Evolutionary conservation across 805 yeast genomes (phyloP).

Genomic region (Kluyveromyces wickerhamii): DNA sequence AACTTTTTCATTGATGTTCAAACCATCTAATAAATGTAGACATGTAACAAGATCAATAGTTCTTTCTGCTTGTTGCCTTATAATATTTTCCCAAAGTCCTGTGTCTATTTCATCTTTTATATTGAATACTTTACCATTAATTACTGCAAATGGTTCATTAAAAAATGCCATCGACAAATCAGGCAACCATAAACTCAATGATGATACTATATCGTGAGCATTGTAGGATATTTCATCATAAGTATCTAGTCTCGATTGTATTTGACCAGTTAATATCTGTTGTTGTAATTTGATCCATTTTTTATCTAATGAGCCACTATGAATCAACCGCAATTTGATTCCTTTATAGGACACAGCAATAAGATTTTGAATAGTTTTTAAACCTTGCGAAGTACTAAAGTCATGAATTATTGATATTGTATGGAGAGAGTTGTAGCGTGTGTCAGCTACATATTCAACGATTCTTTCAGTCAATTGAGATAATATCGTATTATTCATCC

Average conservation of each 20-base stretch:
- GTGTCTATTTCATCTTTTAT: not conserved
- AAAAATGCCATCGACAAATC: constrained; percentile 15
- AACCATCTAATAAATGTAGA: constrained; percentile 17
- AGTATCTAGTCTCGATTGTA: constrained; percentile 16
- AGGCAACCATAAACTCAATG: constrained; percentile 20
- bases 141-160: constrained; percentile 34
- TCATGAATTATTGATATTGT: constrained; percentile 55
- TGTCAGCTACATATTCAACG: constrained; percentile 15
- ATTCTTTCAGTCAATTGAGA: constrained; percentile 15
- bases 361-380: too few relatives aligned
- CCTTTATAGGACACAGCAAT: too few relatives aligned
- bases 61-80: constrained; percentile 40
- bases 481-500: constrained; percentile 18
- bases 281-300: constrained; percentile 17
- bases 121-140: constrained; percentile 44
- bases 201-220: not conserved
- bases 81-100: constrained; percentile 16
- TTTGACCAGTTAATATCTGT: constrained; percentile 18
- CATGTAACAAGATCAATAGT: constrained; percentile 33
- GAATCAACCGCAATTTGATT: constrained; percentile 35
- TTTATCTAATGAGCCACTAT: constrained; percentile 17
- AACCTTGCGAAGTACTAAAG: too few relatives aligned
- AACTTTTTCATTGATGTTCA: constrained; percentile 12
- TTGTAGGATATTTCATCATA: constrained; percentile 1
- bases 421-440: constrained; percentile 21